Evolutionary conservation across 768 basidiomycete species (phyloP).

Genomic region (Clathrus columnatus): DNA sequence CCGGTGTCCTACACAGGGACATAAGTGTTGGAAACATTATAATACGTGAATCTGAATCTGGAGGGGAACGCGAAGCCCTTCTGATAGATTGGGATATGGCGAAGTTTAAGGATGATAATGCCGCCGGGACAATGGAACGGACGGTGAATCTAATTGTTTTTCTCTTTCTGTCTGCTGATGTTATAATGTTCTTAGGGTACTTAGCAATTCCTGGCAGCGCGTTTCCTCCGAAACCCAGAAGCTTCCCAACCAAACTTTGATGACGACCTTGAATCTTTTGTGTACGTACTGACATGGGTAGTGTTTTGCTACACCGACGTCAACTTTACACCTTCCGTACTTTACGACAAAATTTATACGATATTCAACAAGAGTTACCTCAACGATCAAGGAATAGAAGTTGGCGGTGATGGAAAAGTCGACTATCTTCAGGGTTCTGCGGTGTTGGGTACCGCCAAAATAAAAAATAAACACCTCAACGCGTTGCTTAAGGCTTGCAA

Average conservation of each 20-base stretch:
- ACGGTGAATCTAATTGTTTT: background rate
- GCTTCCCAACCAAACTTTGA: background rate
- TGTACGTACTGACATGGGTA: background rate
- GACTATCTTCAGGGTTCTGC: too few species aligned
- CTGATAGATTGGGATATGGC: background rate
- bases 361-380: background rate
- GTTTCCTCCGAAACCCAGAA: background rate
- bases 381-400: background rate
- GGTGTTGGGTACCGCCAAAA: too few species aligned
- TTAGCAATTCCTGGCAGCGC: background rate
- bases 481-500: too few species aligned
- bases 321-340: background rate
- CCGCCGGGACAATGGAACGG: background rate
- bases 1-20: slow-evolving; percentile 3
- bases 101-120: background rate
- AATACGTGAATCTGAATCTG: background rate
- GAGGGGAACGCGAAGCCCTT: background rate
- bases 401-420: background rate
- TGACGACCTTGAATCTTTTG: background rate
- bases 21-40: slow-evolving; percentile 11
- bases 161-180: background rate
- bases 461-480: too few species aligned
- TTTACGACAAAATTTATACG: background rate
- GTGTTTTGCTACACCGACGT: background rate
- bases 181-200: background rate